phyloP scores from a whole-genome alignment of 495 filamentous ascomycete genomes.

The Neurospora discreta region DNA sequence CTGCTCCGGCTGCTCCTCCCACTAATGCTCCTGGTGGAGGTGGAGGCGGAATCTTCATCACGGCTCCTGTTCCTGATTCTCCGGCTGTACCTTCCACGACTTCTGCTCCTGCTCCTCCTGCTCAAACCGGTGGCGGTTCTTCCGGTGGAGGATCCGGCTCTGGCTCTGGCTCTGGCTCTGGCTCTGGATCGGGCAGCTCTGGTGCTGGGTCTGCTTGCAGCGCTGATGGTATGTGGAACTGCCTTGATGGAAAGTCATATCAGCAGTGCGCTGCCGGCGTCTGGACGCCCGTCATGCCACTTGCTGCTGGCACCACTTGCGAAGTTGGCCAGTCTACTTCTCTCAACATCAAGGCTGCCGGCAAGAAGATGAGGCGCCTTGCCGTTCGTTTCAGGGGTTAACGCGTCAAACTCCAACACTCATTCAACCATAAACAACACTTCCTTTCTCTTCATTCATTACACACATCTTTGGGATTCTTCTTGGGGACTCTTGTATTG shows the following conservation, averaged over 20 bases:
- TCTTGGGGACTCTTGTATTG: neutral
- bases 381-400: conserved; percentile 19
- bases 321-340: conserved; percentile 18
- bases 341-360: conserved; percentile 19
- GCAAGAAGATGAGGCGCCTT: conserved; percentile 14
- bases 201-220: conserved; percentile 25
- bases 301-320: conserved; percentile 30
- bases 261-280: conserved; percentile 34
- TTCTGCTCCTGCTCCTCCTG: neutral
- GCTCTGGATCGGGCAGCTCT: conserved; percentile 4
- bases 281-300: conserved; percentile 27
- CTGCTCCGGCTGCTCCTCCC: conserved; percentile 1
- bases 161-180: conserved; percentile 7
- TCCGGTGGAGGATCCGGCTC: conserved; percentile 7
- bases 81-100: neutral
- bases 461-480: neutral
- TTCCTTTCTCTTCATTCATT: neutral
- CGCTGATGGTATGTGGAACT: conserved; percentile 35
- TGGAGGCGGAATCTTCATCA: conserved; percentile 60
- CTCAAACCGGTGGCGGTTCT: neutral
- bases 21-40: conserved; percentile 14
- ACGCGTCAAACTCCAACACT: neutral
- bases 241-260: conserved; percentile 28
- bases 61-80: conserved; percentile 17
- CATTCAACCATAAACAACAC: neutral